phyloP scores from a whole-genome alignment of 106 monocot genomes.

The Acorus gramineus region DNA sequence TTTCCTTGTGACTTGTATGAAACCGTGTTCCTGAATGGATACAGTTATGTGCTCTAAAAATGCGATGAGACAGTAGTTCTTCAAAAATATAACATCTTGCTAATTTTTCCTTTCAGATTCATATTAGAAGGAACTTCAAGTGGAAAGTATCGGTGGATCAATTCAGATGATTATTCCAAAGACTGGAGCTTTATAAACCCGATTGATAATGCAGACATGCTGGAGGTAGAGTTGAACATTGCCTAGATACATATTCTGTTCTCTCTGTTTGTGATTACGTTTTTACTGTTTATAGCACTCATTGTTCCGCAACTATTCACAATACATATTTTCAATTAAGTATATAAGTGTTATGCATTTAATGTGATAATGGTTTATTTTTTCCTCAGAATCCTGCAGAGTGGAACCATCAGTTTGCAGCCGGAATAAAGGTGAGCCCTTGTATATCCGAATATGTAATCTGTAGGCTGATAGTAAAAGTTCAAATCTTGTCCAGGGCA shows the following conservation, averaged over 20 bases:
- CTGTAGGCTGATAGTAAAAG: too few relatives aligned
- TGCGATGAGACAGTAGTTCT: neutral
- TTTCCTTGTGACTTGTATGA: too few relatives aligned
- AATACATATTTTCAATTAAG: too few relatives aligned
- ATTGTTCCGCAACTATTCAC: too few relatives aligned
- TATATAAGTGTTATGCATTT: too few relatives aligned
- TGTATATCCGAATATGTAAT: neutral
- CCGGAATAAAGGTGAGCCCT: conserved; percentile 45
- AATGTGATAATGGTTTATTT: neutral
- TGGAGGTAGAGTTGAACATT: conserved; percentile 2
- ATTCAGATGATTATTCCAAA: conserved; percentile 18
- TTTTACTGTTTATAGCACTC: too few relatives aligned
- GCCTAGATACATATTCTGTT: neutral
- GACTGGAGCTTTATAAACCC: neutral
- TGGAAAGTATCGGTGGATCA: conserved; percentile 29
- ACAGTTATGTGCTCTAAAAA: neutral
- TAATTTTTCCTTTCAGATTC: conserved; percentile 12
- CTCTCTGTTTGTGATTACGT: neutral
- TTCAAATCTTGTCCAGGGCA: too few relatives aligned
- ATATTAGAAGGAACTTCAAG: conserved; percentile 22
- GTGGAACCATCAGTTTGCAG: conserved; percentile 32
- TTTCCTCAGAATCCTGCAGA: conserved; percentile 24
- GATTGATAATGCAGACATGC: conserved; percentile 8
- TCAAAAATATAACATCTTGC: neutral
- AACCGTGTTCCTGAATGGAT: too few relatives aligned